Evolutionary conservation across 371 early-diverging fungal species (phyloP), one percentile per base, ranked within the genome.

Genomic region (Circinella minor): DNA sequence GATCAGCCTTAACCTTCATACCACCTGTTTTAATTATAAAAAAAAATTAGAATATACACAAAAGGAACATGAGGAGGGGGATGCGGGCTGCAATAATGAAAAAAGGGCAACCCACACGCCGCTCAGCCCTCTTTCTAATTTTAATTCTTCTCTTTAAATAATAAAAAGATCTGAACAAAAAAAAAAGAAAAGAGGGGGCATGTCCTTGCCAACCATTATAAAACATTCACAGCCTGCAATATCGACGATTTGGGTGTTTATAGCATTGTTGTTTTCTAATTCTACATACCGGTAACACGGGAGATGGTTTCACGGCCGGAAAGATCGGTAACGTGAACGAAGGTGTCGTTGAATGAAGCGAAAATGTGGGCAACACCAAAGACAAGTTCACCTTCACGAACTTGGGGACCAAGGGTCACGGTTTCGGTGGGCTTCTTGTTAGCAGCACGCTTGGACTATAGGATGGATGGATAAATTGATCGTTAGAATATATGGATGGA

Each of bases 1-100:
- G 98, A 88, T 99, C 99, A 75, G 99, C 98, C 94, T 99, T 99
- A 80, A 99, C 99, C 91, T 98, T 99, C 99, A 99, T 99, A 82
- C 99, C 99, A 92, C 97, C 95, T 94, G 75, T 43, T 9, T 1
- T 9, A 65, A 55, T 55, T 61, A 39, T 54, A 38, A 51, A 65
- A 55, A 9, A n/a, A 18, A 39, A 46, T 59, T 67, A 67, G 36
- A 47, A 73, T 47, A 15, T 27, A 67, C 68, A 75, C 65, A 63
- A 57, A 76, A 73, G 71, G 75, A 57, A 66, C 70, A 63, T 66
- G 57, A 38, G 67, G 71, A 76, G 67, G 69, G 74, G 81, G 76
- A 73, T 75, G 70, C 67, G 68, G 63, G 68, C 75, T 71, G 71
- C 66, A 54, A 70, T 27, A 27, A 27, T 72, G 68, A 43, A 43